These are phyloP conservation scores for Discostella stelligeroides DNA, from an alignment of 108 stramenopile species.

Conservation along the genomic window DNA sequence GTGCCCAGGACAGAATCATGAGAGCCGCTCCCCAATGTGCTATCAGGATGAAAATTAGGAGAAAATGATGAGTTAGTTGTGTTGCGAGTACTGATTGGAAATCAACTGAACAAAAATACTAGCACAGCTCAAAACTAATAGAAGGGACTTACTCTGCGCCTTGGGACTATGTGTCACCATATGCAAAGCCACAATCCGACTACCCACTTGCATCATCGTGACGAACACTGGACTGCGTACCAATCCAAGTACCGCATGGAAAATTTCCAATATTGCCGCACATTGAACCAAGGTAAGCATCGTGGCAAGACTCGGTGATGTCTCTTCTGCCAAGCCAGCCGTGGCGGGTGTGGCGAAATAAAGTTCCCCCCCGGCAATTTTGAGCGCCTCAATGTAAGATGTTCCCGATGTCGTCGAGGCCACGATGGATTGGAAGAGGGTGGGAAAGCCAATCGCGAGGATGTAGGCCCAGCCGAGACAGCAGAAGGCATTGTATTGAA, in stretches of 20 bases:
- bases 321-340: slow-evolving; percentile 48
- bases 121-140: not conserved
- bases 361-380: slow-evolving; percentile 26
- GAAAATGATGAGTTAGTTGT: no score
- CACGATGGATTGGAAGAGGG: slow-evolving; percentile 35
- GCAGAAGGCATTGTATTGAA: slow-evolving; percentile 87
- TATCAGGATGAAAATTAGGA: slow-evolving; percentile 3
- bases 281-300: slow-evolving; percentile 71
- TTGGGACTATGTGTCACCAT: slow-evolving; percentile 64
- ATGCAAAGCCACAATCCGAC: slow-evolving; percentile 83
- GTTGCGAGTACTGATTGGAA: no score
- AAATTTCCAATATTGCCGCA: slow-evolving; percentile 85
- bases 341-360: slow-evolving; percentile 46
- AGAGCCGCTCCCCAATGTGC: slow-evolving; percentile 85
- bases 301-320: slow-evolving; percentile 28
- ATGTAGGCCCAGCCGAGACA: slow-evolving; percentile 89
- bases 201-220: slow-evolving; percentile 91
- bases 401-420: slow-evolving; percentile 20
- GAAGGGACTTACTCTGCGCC: slow-evolving; percentile 69
- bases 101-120: not conserved
- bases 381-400: slow-evolving; percentile 9
- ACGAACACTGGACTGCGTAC: slow-evolving; percentile 93
- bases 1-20: slow-evolving; percentile 88
- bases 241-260: slow-evolving; percentile 90
- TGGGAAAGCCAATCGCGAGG: slow-evolving; percentile 56